Percentiles rank a stretch among this genome's conserved stretches.
These are phyloP conservation scores for Farysia itapuensis DNA, from an alignment of 1,284 basidiomycete genomes.

Conservation along the genomic window DNA sequence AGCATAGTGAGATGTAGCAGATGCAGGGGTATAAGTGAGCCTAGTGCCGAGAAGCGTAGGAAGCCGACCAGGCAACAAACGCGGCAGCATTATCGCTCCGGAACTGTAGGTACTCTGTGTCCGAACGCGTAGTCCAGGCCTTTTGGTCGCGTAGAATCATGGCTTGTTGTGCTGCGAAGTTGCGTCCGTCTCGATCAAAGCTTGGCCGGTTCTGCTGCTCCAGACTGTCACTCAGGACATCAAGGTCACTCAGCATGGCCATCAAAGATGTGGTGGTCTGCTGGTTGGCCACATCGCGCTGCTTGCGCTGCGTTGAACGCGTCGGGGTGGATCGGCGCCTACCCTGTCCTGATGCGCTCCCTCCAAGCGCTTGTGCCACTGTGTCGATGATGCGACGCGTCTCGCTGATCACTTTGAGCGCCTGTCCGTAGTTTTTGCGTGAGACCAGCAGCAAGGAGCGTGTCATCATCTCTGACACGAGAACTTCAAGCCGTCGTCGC, in stretches of 20 bases:
- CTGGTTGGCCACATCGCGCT: conserved; percentile 39
- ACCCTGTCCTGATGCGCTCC: conserved; percentile 17
- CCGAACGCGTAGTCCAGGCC: conserved; percentile 48
- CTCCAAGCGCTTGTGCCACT: conserved; percentile 43
- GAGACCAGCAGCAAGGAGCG: conserved; percentile 50
- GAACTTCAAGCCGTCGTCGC: conserved; percentile 47
- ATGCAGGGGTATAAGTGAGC: too few relatives aligned
- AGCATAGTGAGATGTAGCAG: too few relatives aligned
- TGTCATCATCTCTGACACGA: conserved; percentile 55
- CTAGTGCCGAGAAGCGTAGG: conserved; percentile 25
- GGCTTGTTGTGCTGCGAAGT: conserved; percentile 54
- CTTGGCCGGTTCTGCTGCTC: conserved; percentile 36
- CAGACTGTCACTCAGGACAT: conserved; percentile 44
- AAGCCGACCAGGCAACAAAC: conserved; percentile 37
- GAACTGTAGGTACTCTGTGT: conserved; percentile 46
- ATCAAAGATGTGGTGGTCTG: conserved; percentile 43
- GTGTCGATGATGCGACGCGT: conserved; percentile 54
- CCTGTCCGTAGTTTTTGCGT: conserved; percentile 47
- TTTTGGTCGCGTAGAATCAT: conserved; percentile 54
- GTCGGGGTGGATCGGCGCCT: conserved; percentile 14
- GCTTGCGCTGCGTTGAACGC: conserved; percentile 27
- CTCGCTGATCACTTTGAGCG: conserved; percentile 45
- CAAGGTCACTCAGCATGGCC: conserved; percentile 52
- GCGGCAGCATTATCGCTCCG: conserved; percentile 47
- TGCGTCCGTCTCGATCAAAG: conserved; percentile 48